These are phyloP conservation scores for Diutina rugosa DNA, from an alignment of 1,139 yeast genomes.

Conservation along the genomic window DNA sequence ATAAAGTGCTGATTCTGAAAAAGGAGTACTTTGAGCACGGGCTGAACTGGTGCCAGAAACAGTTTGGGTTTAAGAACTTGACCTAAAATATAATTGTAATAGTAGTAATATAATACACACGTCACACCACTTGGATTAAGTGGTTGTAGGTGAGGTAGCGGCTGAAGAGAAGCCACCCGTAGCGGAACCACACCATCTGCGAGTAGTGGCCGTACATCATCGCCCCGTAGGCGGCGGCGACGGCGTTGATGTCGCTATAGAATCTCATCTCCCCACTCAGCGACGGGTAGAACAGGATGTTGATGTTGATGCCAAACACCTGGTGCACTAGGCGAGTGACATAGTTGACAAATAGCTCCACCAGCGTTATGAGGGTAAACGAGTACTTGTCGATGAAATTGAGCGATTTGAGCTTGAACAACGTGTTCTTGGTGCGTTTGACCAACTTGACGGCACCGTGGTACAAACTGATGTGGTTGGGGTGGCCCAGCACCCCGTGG, in stretches of 20 bases:
- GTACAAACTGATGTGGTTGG: conserved; percentile 65
- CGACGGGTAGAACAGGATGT: conserved; percentile 24
- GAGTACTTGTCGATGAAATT: conserved; percentile 39
- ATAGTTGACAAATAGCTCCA: conserved; percentile 26
- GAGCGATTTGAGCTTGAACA: conserved; percentile 31
- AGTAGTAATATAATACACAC: not conserved
- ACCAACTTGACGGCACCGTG: conserved; percentile 36
- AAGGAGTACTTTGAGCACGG: conserved; percentile 85
- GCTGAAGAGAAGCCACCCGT: conserved; percentile 73
- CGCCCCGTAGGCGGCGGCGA: conserved; percentile 51
- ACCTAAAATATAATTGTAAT: not conserved
- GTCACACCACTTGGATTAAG: conserved; percentile 19
- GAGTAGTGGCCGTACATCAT: conserved; percentile 78
- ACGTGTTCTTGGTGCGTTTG: not conserved
- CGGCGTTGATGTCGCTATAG: conserved; percentile 43
- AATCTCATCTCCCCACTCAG: conserved; percentile 21
- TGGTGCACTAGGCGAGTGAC: conserved; percentile 18
- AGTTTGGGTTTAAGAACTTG: conserved; percentile 49
- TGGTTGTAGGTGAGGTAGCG: conserved; percentile 70
- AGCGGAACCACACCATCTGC: conserved; percentile 94
- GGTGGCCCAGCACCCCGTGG: conserved; percentile 72
- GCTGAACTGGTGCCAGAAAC: conserved; percentile 62
- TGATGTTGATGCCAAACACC: conserved; percentile 23
- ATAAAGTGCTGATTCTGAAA: conserved; percentile 49
- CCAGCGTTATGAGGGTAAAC: conserved; percentile 32